Evolutionary conservation across 1,139 yeast species (phyloP).

Genomic region (Meyerozyma guilliermondii): DNA sequence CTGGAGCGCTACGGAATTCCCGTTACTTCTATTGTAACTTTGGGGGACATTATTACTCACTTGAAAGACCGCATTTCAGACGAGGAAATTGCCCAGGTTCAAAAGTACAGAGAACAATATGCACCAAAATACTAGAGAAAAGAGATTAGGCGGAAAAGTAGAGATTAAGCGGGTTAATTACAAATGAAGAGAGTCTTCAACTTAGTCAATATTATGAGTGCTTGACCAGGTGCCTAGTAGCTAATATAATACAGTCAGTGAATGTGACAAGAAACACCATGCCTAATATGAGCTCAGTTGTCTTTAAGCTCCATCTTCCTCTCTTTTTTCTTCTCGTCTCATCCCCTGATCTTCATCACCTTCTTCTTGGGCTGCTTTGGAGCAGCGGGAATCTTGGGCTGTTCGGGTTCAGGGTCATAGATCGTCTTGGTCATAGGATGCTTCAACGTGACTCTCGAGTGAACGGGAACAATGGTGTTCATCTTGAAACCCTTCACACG

Average conservation of each 20-base stretch:
- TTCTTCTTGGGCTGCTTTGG: slow-evolving; percentile 50
- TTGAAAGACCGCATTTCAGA: slow-evolving; percentile 50
- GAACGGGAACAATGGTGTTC: slow-evolving; percentile 83
- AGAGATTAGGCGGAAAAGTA: neutral
- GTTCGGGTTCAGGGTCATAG: slow-evolving; percentile 52
- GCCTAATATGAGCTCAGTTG: too few species aligned
- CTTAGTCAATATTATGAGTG: too few species aligned
- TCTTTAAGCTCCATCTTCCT: neutral
- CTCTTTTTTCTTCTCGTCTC: slow-evolving; percentile 2
- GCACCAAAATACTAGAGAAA: slow-evolving; percentile 33
- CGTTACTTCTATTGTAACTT: slow-evolving; percentile 72
- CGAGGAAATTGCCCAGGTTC: slow-evolving; percentile 51
- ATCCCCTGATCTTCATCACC: slow-evolving; percentile 45
- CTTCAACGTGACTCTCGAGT: slow-evolving; percentile 72
- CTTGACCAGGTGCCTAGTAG: too few species aligned
- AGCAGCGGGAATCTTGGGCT: slow-evolving; percentile 31
- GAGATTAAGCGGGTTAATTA: too few species aligned
- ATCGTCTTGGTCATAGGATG: slow-evolving; percentile 78
- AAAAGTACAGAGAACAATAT: slow-evolving; percentile 53
- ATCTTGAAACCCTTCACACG: slow-evolving; percentile 77
- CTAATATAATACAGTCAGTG: too few species aligned
- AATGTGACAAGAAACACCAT: too few species aligned
- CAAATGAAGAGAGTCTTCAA: neutral
- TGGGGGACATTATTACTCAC: slow-evolving; percentile 67
- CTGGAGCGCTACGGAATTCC: slow-evolving; percentile 71